phyloP scores from a whole-genome alignment of 176 grass and related monocot species.

The Musa troglodytarum region DNA sequence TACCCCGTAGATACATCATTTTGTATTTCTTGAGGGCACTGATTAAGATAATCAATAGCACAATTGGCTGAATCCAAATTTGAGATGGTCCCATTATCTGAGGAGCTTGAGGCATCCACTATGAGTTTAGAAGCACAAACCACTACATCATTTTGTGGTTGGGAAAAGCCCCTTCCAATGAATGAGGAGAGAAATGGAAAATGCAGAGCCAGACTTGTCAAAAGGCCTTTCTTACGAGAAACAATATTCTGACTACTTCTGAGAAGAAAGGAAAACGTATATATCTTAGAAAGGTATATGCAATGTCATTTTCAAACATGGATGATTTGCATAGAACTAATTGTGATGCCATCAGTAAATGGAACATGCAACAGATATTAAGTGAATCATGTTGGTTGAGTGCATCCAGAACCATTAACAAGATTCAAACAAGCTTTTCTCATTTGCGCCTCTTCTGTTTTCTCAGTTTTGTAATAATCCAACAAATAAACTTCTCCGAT shows the following conservation, averaged over 20 bases:
- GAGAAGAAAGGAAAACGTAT: conserved; percentile 17
- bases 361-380: too few species aligned
- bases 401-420: too few species aligned
- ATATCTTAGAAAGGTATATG: conserved; percentile 12
- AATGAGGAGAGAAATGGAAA: conserved; percentile 70
- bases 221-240: conserved; percentile 45
- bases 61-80: conserved; percentile 19
- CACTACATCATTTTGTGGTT: conserved; percentile 13
- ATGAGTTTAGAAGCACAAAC: conserved; percentile 23
- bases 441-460: too few species aligned
- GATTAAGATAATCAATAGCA: conserved; percentile 23
- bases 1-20: conserved; percentile 35
- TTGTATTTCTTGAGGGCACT: conserved; percentile 35
- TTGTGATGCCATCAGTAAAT: too few species aligned
- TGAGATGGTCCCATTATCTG: conserved; percentile 21
- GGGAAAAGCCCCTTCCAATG: conserved; percentile 38
- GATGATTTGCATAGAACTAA: too few species aligned
- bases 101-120: conserved; percentile 18
- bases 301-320: neutral
- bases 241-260: conserved; percentile 29
- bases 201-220: conserved; percentile 44
- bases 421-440: too few species aligned
- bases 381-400: too few species aligned
- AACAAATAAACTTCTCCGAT: too few species aligned
- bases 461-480: too few species aligned